Percentiles rank a stretch among this genome's conserved stretches.
Evolutionary conservation across 225 moss, liverwort and hornwort species (phyloP).

Genomic region (Takakia lepidozioides): DNA sequence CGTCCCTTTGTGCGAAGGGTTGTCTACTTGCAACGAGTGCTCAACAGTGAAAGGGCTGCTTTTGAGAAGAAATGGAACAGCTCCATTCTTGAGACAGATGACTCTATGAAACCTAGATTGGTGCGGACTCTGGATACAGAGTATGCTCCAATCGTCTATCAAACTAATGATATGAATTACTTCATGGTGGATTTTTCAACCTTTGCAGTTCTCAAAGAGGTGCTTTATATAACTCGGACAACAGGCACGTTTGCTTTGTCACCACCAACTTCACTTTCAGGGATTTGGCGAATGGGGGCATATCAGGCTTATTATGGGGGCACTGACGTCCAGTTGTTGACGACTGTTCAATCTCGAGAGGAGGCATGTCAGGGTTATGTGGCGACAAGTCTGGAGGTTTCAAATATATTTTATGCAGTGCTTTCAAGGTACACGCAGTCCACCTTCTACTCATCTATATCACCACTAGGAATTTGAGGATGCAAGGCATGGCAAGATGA

Average conservation of each 20-base stretch:
- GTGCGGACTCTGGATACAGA: slow-evolving; percentile 8
- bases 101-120: neutral
- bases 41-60: slow-evolving; percentile 6
- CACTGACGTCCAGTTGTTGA: neutral
- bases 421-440: slow-evolving; percentile 23
- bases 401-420: slow-evolving; percentile 21
- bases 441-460: too few relatives aligned
- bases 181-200: slow-evolving; percentile 20
- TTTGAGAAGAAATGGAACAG: slow-evolving; percentile 26
- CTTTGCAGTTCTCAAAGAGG: slow-evolving; percentile 13
- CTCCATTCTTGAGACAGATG: slow-evolving; percentile 9
- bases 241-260: slow-evolving; percentile 19
- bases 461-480: too few relatives aligned
- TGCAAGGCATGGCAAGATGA: too few relatives aligned
- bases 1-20: slow-evolving; percentile 25
- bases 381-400: slow-evolving; percentile 28
- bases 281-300: slow-evolving; percentile 26
- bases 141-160: slow-evolving; percentile 25
- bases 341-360: slow-evolving; percentile 1
- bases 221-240: slow-evolving; percentile 18
- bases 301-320: slow-evolving; percentile 31
- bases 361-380: slow-evolving; percentile 18
- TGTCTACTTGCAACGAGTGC: slow-evolving; percentile 11
- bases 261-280: slow-evolving; percentile 27
- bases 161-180: neutral